Base-by-base conservation (phyloP, 1,284 basidiomycete genomes). In the Phaffia rhodozyma region DNA sequence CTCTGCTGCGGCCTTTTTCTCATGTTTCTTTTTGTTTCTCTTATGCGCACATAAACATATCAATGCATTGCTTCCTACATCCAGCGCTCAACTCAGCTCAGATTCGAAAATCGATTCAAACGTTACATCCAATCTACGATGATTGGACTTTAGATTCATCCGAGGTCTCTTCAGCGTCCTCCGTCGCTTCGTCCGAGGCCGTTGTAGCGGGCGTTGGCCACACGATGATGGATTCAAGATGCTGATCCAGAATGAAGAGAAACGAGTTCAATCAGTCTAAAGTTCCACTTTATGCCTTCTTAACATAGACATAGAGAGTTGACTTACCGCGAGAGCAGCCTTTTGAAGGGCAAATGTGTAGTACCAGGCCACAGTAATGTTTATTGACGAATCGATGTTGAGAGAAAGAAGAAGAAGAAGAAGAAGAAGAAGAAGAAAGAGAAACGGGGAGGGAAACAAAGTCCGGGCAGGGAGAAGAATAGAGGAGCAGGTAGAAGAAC, bases 161-260 rank as follows among this genome's bases (percentile, higher is more conserved):
- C 38, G 38, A 43, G 13, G 38, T 43, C 38, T 43, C 38, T 43
- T 43, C 13, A 43, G 38, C 38, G 13, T 43, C 38, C 38, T 43
- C 38, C 38, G 38, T 43, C 13, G 38, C 38, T 43, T 43, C 38
- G 13, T 43, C 38, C 38, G 38, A 43, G 38, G 38, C 38, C 38
- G 38, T 43, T 11, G 38, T 5, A 43, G 38, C 21, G 6, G 62
- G 38, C 18, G 43, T 38, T 11, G 64, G 64, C 64, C 64, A 65
- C 27, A 65, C 64, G 50, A 65, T 56, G n/a, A 61, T 52, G 5
- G 58, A 60, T 38, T 65, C 64, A 25, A 65, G 60, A 47, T 65
- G 64, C 59, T 64, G 32, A 1, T 11, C 23, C 5, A 29, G 48
- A 21, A 9, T 47, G 30, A 29, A 7, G 43, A 32, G 48, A 13